A percentile compares a stretch with the other conserved stretches of the same genome.
phyloP scores from a whole-genome alignment of 169 alveolate species.

The Cryptosporidium canis region DNA sequence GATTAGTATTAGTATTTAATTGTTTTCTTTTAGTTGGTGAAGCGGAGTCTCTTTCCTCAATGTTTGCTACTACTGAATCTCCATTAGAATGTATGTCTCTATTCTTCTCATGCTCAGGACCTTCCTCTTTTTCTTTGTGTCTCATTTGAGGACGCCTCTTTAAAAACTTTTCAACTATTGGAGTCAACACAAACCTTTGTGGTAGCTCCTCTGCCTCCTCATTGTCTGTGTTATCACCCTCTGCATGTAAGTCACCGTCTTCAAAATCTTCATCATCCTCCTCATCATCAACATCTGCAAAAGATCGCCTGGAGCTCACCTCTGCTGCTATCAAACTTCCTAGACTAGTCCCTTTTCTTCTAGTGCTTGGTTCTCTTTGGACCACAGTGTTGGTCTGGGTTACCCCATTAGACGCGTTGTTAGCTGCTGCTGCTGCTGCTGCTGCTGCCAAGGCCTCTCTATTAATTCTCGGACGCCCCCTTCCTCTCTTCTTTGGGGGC shows the following conservation, averaged over 20 bases:
- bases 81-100: background rate
- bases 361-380: slow-evolving; percentile 62
- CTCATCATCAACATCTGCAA: slow-evolving; percentile 38
- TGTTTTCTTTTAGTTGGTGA: background rate
- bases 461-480: slow-evolving; percentile 66
- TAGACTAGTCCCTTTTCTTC: slow-evolving; percentile 47
- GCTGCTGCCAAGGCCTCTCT: slow-evolving; percentile 69
- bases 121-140: slow-evolving; percentile 28
- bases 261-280: slow-evolving; percentile 23
- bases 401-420: background rate
- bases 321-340: slow-evolving; percentile 71
- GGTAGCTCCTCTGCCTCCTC: slow-evolving; percentile 46
- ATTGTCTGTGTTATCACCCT: slow-evolving; percentile 49
- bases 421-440: slow-evolving; percentile 22
- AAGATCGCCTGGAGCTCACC: slow-evolving; percentile 21
- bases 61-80: background rate
- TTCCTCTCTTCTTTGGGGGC: slow-evolving; percentile 59
- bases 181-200: slow-evolving; percentile 46
- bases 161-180: slow-evolving; percentile 58
- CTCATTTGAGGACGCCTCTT: slow-evolving; percentile 70
- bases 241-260: slow-evolving; percentile 18
- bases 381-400: background rate
- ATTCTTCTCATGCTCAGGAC: background rate
- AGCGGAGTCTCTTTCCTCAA: background rate
- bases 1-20: slow-evolving; percentile 4